Evolutionary conservation across 768 basidiomycete species (phyloP).

Genomic region (Mycena kentingensis): DNA sequence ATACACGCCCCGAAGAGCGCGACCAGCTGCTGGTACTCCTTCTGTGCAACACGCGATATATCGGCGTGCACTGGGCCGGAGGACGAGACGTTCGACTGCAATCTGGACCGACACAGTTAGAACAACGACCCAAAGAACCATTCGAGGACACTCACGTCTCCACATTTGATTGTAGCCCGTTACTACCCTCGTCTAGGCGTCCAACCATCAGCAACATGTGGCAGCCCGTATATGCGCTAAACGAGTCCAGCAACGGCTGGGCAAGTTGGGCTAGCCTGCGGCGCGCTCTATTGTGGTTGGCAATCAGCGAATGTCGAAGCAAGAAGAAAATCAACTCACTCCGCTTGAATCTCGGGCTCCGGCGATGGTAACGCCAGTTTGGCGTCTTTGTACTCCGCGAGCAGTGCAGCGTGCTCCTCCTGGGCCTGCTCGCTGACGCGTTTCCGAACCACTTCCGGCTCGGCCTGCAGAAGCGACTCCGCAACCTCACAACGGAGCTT

Average conservation of each 20-base stretch:
- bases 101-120: too few relatives aligned
- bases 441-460: neutral
- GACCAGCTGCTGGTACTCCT: too few relatives aligned
- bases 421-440: neutral
- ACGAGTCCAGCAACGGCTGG: neutral
- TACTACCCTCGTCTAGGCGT: neutral
- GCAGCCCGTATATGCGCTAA: neutral
- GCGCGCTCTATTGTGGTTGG: neutral
- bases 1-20: too few relatives aligned
- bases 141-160: neutral
- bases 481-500: neutral
- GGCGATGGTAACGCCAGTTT: neutral
- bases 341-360: neutral
- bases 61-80: too few relatives aligned
- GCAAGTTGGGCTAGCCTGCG: neutral
- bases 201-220: neutral
- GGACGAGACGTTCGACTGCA: too few relatives aligned
- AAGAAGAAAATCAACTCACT: neutral
- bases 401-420: neutral
- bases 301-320: neutral
- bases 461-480: neutral
- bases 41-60: too few relatives aligned
- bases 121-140: too few relatives aligned
- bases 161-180: neutral
- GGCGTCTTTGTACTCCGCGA: neutral